These are phyloP conservation scores for Leccinum pellstonianum DNA, from an alignment of 768 basidiomycete species.

Conservation along the genomic window DNA sequence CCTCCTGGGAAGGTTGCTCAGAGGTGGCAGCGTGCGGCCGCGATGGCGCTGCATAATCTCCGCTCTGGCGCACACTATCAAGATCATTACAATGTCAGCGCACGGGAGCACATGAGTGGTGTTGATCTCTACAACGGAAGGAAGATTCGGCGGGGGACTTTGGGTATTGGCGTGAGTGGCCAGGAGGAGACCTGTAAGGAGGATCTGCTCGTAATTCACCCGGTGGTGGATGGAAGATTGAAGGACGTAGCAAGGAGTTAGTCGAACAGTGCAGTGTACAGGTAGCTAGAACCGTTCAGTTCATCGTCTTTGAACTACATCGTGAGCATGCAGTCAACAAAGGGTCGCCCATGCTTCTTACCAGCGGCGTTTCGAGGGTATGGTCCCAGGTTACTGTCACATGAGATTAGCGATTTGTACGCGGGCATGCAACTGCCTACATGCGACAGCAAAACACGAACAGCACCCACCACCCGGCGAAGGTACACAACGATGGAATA, in stretches of 20 bases:
- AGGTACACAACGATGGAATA: no score
- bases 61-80: constrained; percentile 54
- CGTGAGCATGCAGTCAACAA: not conserved
- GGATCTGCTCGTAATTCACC: constrained; percentile 59
- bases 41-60: constrained; percentile 41
- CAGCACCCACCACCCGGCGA: no score
- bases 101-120: constrained; percentile 71
- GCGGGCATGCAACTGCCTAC: no score
- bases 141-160: constrained; percentile 39
- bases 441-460: no score
- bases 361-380: no score
- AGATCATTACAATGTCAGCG: constrained; percentile 57
- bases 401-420: no score
- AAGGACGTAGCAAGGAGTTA: constrained; percentile 47
- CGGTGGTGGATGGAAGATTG: constrained; percentile 65
- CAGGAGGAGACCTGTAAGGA: constrained; percentile 31
- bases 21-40: constrained; percentile 50
- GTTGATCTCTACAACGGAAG: constrained; percentile 74
- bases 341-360: no score
- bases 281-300: not conserved
- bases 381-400: no score
- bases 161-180: constrained; percentile 12
- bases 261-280: not conserved
- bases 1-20: constrained; percentile 29
- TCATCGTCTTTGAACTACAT: not conserved